Evolutionary conservation across 306 rosid genomes (phyloP), one percentile per base, ranked within the genome.

Genomic region (Crotalaria pallida): DNA sequence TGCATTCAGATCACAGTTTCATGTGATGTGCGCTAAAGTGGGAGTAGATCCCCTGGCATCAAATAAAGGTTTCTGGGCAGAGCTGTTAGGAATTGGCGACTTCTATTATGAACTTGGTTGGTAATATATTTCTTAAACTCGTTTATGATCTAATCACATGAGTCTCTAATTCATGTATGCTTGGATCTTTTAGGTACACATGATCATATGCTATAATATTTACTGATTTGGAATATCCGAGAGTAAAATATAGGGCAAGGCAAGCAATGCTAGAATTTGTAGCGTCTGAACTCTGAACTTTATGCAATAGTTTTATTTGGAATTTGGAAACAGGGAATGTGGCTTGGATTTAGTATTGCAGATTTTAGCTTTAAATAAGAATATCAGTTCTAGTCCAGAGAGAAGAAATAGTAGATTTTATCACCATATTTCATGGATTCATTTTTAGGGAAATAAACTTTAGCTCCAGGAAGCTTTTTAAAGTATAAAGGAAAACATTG

Each of bases 21-120:
- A 94, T 56, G 96, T 90, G 78, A 94, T 94, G 97, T 93, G 98
- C 78, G 87, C 96, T 12, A 90, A 90, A 79, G 96, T 94, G 79
- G 98, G 98, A 72, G 98, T 94, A 9, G 98, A 94, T 80, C 98
- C 98, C 55, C 85, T 88, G 78, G 96, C 97, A 59, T 94, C 96
- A 58, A 94, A 90, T 79, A 94, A 94, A 74, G 98, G 98, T 71
- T 94, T 94, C 66, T 94, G 97, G 97, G 95, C 97, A 13, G 98
- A 94, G 96, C 95, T 94, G 6, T 77, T 94, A 73, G 95, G 97
- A 74, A 88, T 94, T 79, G 97, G 97, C 68, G 97, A 90, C 73
- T 94, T 94, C 85, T 90, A 94, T 75, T 94, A 90, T 51, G 98
- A 94, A 81, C 93, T 94, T 16, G 98, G 98, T 89, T 57, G 77